Base-by-base conservation (phyloP, 1,284 basidiomycete species). In the Clitocybe nebularis region DNA sequence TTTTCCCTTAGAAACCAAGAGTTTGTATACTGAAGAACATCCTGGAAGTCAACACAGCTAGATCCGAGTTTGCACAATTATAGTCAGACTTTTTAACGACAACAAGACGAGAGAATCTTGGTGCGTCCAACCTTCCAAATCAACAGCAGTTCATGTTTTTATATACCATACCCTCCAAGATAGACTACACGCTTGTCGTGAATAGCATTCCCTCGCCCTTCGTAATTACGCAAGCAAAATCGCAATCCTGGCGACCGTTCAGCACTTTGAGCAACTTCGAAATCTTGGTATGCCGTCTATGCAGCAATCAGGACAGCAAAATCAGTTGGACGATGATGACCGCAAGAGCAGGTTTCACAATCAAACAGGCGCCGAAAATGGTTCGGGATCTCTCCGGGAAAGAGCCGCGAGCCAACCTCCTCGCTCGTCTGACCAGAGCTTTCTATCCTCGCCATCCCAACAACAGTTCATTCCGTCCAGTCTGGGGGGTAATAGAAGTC, bases 351-450 rank as follows among this genome's bases (percentile, higher is more conserved):
- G 79, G 46, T 81, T 83, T 60, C 67, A 75, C 39, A 61, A 61
- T 38, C 48, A 58, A 19, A 50, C 47, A n/a, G 50, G 50, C 30
- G 38, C 53, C 32, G 61, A 64, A 36, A 58, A 59, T 22, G 61
- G 61, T 35, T 48, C 63, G 16, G 62, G 56, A 46, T 64, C 67
- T 42, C 66, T 69, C 44, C 67, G 75, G 42, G 77, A 82, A 58
- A 68, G 83, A 46, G 82, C 82, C 26, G 74, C 82, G 1, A 81
- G 78, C 58, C 82, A 85, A 54, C 83, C 83, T 11, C 82, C 82
- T 3, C 72, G 72, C 46, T 63, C 69, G 3, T 68, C 71, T 36
- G 68, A 67, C 26, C 68, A 73, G 48, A 59, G 55, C 44, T 76
- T 73, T 50, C 56, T 76, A 21, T 63, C 69, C 10, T 76, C 77